Percentiles rank a stretch among this genome's conserved stretches.
These are phyloP conservation scores for Achlya hypogyna DNA, from an alignment of 352 stramenopile genomes.

Conservation along the genomic window DNA sequence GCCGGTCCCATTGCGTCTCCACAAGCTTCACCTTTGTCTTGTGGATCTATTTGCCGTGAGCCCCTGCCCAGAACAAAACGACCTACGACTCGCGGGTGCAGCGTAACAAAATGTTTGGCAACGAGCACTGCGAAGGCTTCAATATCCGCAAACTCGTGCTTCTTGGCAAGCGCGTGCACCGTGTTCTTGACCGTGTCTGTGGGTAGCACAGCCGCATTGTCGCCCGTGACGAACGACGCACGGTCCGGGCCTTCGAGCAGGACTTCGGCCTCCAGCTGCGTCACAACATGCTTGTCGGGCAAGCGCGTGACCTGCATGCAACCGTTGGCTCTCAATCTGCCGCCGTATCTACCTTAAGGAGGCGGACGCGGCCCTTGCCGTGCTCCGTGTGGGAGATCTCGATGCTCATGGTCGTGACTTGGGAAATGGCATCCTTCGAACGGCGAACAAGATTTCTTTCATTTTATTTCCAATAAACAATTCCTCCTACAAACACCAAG, in stretches of 20 bases:
- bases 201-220: conserved; percentile 77
- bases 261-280: conserved; percentile 78
- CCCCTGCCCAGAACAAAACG: background rate
- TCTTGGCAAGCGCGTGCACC: conserved; percentile 81
- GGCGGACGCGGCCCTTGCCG: conserved; percentile 78
- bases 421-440: background rate
- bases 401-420: conserved; percentile 40
- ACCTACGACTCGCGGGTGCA: conserved; percentile 63
- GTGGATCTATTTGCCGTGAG: conserved; percentile 31
- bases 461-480: too few relatives aligned
- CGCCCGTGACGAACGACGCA: conserved; percentile 68
- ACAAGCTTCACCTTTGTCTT: conserved; percentile 68
- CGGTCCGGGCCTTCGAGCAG: conserved; percentile 73
- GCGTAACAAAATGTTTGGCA: conserved; percentile 79
- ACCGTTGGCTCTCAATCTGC: conserved; percentile 5
- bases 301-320: conserved; percentile 30
- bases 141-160: conserved; percentile 77
- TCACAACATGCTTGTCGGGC: conserved; percentile 60
- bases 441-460: too few relatives aligned
- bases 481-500: too few relatives aligned
- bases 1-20: conserved; percentile 62
- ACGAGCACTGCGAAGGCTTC: conserved; percentile 84
- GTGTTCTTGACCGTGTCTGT: conserved; percentile 90
- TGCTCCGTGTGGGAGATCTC: conserved; percentile 66
- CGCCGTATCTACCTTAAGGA: conserved; percentile 56